These are phyloP conservation scores for Tephrocybe sp. DNA, from an alignment of 768 basidiomycete genomes.

Conservation along the genomic window DNA sequence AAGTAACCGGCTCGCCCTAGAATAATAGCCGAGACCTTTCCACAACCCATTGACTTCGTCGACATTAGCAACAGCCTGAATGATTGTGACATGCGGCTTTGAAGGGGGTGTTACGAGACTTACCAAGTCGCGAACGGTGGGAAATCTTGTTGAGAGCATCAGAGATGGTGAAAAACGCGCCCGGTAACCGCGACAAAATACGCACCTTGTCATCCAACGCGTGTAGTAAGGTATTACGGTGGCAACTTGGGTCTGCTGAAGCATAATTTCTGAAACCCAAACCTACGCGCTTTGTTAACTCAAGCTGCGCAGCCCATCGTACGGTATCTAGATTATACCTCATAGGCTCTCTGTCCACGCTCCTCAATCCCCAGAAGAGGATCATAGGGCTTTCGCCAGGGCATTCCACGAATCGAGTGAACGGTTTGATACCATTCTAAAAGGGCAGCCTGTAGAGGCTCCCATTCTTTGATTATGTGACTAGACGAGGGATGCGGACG, in stretches of 20 bases:
- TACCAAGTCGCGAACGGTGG: constrained; percentile 75
- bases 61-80: constrained; percentile 63
- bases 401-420: constrained; percentile 75
- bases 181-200: constrained; percentile 11
- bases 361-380: constrained; percentile 48
- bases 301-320: not conserved
- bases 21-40: constrained; percentile 93
- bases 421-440: constrained; percentile 71
- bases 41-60: constrained; percentile 87
- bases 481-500: constrained; percentile 39
- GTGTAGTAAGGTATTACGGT: constrained; percentile 95
- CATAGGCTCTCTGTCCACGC: constrained; percentile 86
- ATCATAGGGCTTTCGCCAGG: constrained; percentile 82
- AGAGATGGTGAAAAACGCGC: not conserved
- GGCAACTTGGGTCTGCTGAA: constrained; percentile 92
- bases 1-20: constrained; percentile 78
- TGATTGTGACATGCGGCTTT: constrained; percentile 11
- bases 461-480: constrained; percentile 45
- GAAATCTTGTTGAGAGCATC: constrained; percentile 52
- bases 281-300: constrained; percentile 42
- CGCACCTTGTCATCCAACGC: constrained; percentile 80
- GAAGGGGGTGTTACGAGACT: constrained; percentile 20
- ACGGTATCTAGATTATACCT: constrained; percentile 45
- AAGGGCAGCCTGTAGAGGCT: constrained; percentile 46
- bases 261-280: constrained; percentile 92